Evolutionary conservation across 2,329 filamentous ascomycete species (phyloP).

Genomic region (Anthostomella pinea): DNA sequence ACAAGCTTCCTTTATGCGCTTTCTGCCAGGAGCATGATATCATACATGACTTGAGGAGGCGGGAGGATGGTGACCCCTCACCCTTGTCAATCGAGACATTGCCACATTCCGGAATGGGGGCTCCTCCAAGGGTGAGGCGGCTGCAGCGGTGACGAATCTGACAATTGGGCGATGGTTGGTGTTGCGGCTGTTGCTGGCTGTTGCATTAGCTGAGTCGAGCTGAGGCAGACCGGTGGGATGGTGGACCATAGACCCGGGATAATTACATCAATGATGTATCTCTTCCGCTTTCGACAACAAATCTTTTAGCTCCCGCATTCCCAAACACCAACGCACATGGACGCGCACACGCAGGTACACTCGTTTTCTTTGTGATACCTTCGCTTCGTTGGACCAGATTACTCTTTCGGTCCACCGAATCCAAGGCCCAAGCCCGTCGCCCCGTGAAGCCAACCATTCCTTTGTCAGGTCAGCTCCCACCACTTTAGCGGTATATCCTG

Average conservation of each 20-base stretch:
- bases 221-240: too few species aligned
- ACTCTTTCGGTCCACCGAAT: not conserved
- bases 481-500: too few species aligned
- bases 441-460: too few species aligned
- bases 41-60: conserved; percentile 7
- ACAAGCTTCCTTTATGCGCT: conserved; percentile 11
- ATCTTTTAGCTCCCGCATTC: too few species aligned
- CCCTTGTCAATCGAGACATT: conserved; percentile 6
- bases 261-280: conserved; percentile 1
- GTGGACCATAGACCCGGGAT: too few species aligned
- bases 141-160: too few species aligned
- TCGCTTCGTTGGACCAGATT: conserved; percentile 1
- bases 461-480: conserved; percentile 5
- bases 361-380: conserved; percentile 20
- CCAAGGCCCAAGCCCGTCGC: too few species aligned
- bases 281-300: conserved; percentile 11
- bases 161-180: too few species aligned
- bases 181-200: too few species aligned
- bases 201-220: too few species aligned
- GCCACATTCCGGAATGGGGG: conserved; percentile 11
- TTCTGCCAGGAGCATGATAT: conserved; percentile 17
- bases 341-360: conserved; percentile 3
- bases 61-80: too few species aligned
- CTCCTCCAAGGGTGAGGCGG: conserved; percentile 3
- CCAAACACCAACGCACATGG: conserved; percentile 6